These are phyloP conservation scores for Coprinopsis sp. DNA, from an alignment of 768 basidiomycete genomes.

Conservation along the genomic window DNA sequence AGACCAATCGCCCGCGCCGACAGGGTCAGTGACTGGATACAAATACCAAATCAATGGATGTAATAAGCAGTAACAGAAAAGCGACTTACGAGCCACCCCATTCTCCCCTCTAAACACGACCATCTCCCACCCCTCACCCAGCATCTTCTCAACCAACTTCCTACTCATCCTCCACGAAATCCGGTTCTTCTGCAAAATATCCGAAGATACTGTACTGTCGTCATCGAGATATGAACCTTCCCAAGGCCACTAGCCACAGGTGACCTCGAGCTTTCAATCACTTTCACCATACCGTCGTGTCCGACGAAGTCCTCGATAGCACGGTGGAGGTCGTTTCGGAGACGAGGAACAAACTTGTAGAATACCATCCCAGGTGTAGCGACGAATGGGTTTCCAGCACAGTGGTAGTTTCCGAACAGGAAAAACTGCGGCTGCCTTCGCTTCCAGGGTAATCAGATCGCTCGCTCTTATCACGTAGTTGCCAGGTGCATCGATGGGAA, in stretches of 20 bases:
- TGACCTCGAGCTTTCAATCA: too few species aligned
- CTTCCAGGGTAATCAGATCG: neutral
- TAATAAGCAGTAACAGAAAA: too few species aligned
- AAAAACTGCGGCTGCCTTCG: neutral
- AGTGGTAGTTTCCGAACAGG: too few species aligned
- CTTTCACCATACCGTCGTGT: too few species aligned
- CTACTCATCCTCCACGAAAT: constrained; percentile 17
- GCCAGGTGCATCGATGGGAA: neutral
- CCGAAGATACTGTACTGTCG: constrained; percentile 3
- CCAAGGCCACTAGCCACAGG: neutral
- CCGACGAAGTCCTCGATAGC: too few species aligned
- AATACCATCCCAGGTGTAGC: too few species aligned
- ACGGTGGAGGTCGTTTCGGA: too few species aligned
- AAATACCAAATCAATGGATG: too few species aligned
- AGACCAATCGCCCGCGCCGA: too few species aligned
- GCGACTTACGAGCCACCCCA: constrained; percentile 9
- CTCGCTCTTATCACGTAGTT: neutral
- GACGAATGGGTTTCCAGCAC: too few species aligned
- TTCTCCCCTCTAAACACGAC: constrained; percentile 14
- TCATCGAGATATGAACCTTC: constrained; percentile 7
- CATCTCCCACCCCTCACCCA: constrained; percentile 16
- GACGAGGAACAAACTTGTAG: too few species aligned
- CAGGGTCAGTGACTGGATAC: too few species aligned
- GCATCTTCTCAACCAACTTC: constrained; percentile 17
- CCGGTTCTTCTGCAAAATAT: neutral